These are phyloP conservation scores for Begonia fuchsioides DNA, from an alignment of 306 rosid genomes.

Conservation along the genomic window DNA sequence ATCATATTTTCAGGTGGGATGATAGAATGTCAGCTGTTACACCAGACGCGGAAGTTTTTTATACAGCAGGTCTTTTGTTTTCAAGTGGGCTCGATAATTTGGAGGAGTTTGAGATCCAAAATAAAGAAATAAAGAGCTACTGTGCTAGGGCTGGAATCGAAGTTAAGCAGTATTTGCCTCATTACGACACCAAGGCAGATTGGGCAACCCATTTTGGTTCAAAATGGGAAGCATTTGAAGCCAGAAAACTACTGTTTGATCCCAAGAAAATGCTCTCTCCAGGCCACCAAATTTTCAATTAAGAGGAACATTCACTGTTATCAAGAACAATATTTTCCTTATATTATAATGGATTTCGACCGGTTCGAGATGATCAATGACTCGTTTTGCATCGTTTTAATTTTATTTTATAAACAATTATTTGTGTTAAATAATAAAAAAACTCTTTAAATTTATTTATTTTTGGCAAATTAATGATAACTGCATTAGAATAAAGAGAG, in stretches of 20 bases:
- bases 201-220: conserved; percentile 57
- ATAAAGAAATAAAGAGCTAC: conserved; percentile 26
- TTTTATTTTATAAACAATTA: too few species aligned
- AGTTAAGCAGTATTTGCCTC: conserved; percentile 49
- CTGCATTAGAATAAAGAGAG: too few species aligned
- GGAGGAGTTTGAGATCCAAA: conserved; percentile 23
- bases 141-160: conserved; percentile 28
- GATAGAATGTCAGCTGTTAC: conserved; percentile 47
- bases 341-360: too few species aligned
- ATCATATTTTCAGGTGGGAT: conserved; percentile 47
- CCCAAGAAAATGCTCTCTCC: conserved; percentile 66
- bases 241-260: conserved; percentile 40
- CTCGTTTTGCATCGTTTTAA: too few species aligned
- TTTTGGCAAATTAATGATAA: too few species aligned
- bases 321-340: too few species aligned
- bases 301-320: too few species aligned
- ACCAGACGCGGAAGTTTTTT: conserved; percentile 61
- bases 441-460: too few species aligned
- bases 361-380: too few species aligned
- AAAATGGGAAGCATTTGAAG: conserved; percentile 38
- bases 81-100: conserved; percentile 15
- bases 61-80: conserved; percentile 26
- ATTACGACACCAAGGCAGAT: conserved; percentile 19
- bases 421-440: too few species aligned
- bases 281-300: conserved; percentile 52